Base-by-base conservation (phyloP, 2,329 filamentous ascomycete species). In the Aspergillus clavatus region DNA sequence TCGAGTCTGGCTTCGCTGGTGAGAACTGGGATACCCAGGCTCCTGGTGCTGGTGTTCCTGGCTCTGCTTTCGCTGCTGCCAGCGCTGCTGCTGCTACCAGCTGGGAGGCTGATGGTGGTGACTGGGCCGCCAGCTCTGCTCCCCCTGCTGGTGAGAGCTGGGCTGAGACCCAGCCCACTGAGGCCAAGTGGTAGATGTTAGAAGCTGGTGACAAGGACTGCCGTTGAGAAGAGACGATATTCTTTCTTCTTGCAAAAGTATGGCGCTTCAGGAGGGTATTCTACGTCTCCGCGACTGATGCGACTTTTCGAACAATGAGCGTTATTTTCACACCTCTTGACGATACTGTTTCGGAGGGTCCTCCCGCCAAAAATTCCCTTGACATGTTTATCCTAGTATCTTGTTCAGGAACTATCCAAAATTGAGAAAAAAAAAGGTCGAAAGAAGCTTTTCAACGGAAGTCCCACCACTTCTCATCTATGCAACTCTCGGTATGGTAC, bases 21-120 rank as follows among this genome's bases (percentile, higher is more conserved):
- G 83, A 77, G 63, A 90, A 95, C 76, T 96, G 91, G 89, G 90
- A 95, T 70, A 83, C 87, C 64, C 61, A 62, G 55, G 79, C 81
- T 60, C 77, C 76, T 53, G 78, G 77, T 63, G 83, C 85, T 60
- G 73, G 75, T 53, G 78, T 75, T 64, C 77, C 81, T 60, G 77
- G 81, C 59, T 77, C 80, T 65, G 79, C 82, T 63, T 83, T 86
- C 65, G 77, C 81, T 67, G 78, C 83, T 67, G 80, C 77, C 64
- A 88, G 84, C 84, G 83, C 82, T 70, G 81, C 63, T 57, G 76
- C 79, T 60, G 74, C 75, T 58, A 74, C 80, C 61, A 75, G 72
- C 66, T 84, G 84, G 77, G 83, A 83, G 73, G 74, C 74, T 61
- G 74, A 72, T 50, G 71, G 68, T 57, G 72, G 62, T 56, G 75